These are phyloP conservation scores for Russula compacta DNA, from an alignment of 768 basidiomycete genomes.

Conservation along the genomic window DNA sequence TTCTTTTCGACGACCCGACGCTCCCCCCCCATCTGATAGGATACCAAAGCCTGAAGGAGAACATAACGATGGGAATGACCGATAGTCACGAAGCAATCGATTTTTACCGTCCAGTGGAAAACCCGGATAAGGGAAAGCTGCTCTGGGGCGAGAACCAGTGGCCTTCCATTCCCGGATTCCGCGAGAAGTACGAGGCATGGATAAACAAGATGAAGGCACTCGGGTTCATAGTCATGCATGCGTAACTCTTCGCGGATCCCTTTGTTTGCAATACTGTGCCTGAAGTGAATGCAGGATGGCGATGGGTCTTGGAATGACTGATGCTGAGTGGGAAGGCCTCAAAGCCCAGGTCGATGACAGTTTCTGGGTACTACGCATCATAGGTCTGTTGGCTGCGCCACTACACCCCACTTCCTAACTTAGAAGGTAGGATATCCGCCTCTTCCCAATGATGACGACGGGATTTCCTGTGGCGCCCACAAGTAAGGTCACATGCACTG, in stretches of 20 bases:
- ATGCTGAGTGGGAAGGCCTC: constrained; percentile 60
- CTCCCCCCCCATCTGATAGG: constrained; percentile 35
- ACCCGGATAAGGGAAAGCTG: constrained; percentile 59
- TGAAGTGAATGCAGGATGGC: constrained; percentile 52
- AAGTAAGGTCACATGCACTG: constrained; percentile 39
- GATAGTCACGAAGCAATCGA: constrained; percentile 85
- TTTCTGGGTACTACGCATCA: constrained; percentile 85
- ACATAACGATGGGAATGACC: constrained; percentile 75
- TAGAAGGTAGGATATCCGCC: constrained; percentile 67
- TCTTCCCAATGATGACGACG: constrained; percentile 67
- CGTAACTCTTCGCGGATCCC: constrained; percentile 33
- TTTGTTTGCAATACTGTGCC: neutral
- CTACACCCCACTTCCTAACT: neutral
- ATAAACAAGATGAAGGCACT: constrained; percentile 77
- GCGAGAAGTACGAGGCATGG: constrained; percentile 62
- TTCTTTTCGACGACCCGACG: neutral
- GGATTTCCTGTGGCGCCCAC: constrained; percentile 86
- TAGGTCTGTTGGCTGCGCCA: constrained; percentile 39
- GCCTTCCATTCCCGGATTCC: constrained; percentile 56
- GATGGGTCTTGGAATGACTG: constrained; percentile 62
- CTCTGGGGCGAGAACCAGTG: constrained; percentile 87
- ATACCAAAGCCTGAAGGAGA: constrained; percentile 72
- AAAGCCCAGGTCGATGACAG: constrained; percentile 67
- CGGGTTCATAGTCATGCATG: constrained; percentile 79
- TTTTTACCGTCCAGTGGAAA: constrained; percentile 64